These are phyloP conservation scores for Stephania japonica DNA, from an alignment of 164 flowering plant genomes.

Conservation along the genomic window DNA sequence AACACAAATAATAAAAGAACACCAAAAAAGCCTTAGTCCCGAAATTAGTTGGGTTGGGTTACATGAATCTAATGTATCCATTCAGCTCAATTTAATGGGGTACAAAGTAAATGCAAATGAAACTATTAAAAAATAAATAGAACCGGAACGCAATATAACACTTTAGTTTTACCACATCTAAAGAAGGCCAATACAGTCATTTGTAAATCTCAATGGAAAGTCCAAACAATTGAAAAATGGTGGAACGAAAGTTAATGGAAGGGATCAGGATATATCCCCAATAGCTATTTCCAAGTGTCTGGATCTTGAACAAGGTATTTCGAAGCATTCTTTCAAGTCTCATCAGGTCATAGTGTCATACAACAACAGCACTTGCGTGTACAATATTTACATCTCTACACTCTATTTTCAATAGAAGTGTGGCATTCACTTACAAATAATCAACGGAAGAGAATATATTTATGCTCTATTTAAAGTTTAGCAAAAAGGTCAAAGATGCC, in stretches of 20 bases:
- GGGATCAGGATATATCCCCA: background rate
- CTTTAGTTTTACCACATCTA: background rate
- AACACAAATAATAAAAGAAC: too few relatives aligned
- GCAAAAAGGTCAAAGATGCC: background rate
- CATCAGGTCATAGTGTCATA: background rate
- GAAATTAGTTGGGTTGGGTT: too few relatives aligned
- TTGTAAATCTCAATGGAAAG: background rate
- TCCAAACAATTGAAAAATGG: background rate
- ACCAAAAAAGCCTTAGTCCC: too few relatives aligned
- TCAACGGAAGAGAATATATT: background rate
- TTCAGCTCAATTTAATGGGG: too few relatives aligned
- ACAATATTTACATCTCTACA: background rate
- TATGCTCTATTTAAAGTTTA: background rate
- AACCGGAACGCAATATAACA: background rate
- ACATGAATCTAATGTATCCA: too few relatives aligned
- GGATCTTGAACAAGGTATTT: background rate
- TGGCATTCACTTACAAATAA: background rate
- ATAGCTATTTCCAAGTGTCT: background rate
- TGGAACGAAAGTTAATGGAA: background rate
- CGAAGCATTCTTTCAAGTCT: background rate
- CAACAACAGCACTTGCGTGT: background rate
- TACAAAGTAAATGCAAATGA: background rate
- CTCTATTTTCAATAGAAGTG: background rate
- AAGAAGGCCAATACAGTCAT: background rate
- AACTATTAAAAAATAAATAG: background rate